Percentiles rank a stretch among this genome's conserved stretches.
These are phyloP conservation scores for Teratosphaeria destructans DNA, from an alignment of 2,329 filamentous ascomycete species.

Conservation along the genomic window DNA sequence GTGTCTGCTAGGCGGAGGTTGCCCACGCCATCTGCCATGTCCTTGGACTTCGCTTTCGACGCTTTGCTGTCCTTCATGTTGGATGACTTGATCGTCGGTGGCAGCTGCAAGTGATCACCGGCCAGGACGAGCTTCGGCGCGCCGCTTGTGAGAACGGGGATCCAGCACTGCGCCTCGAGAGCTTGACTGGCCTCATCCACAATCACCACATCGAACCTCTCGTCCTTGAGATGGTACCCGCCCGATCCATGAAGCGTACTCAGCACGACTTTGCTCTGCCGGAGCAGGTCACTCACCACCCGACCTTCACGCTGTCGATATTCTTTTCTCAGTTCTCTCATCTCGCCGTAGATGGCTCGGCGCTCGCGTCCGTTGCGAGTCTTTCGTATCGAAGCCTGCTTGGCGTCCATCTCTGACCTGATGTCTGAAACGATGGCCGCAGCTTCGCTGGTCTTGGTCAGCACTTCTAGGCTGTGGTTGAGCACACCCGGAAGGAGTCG, in stretches of 20 bases:
- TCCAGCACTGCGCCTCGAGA: constrained; percentile 94
- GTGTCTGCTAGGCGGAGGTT: constrained; percentile 1
- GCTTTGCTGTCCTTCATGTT: constrained; percentile 32
- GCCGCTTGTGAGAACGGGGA: constrained; percentile 52
- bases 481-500: constrained; percentile 79
- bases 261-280: constrained; percentile 74
- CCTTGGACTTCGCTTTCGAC: neutral
- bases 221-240: constrained; percentile 66
- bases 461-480: constrained; percentile 79
- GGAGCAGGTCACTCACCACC: constrained; percentile 67
- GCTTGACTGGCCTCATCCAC: constrained; percentile 96
- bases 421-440: constrained; percentile 84
- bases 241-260: constrained; percentile 89
- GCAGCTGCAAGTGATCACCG: constrained; percentile 87
- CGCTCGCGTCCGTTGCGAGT: constrained; percentile 71
- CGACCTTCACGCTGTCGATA: constrained; percentile 74
- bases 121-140: constrained; percentile 78
- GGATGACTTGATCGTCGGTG: constrained; percentile 83
- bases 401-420: constrained; percentile 82
- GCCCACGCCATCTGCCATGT: constrained; percentile 3
- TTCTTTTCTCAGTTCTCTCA: constrained; percentile 79
- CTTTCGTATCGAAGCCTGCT: constrained; percentile 81
- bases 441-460: constrained; percentile 83
- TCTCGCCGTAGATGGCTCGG: constrained; percentile 69
- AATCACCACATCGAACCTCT: constrained; percentile 84